phyloP scores from a whole-genome alignment of 345 rosid genomes.

The Arabis hirsuta region DNA sequence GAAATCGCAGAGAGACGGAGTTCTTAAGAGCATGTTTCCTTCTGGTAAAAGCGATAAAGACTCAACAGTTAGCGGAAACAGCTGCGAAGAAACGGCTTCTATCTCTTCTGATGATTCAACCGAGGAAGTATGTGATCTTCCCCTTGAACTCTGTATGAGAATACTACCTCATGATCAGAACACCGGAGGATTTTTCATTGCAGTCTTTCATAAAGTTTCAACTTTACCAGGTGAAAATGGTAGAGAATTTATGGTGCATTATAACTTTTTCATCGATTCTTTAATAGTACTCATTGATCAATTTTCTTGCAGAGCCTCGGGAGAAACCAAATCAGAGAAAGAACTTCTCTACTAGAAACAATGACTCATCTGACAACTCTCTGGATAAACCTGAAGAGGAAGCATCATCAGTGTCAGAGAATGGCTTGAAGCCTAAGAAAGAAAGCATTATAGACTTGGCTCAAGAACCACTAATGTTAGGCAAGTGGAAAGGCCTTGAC shows the following conservation, averaged over 20 bases:
- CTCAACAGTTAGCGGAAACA: neutral
- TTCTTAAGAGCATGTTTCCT: constrained; percentile 85
- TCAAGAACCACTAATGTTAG: constrained; percentile 35
- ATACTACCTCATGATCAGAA: constrained; percentile 97
- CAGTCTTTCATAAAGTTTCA: constrained; percentile 76
- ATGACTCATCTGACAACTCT: constrained; percentile 42
- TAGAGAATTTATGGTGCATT: neutral
- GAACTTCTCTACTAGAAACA: constrained; percentile 35
- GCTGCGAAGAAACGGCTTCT: constrained; percentile 28
- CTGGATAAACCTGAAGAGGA: constrained; percentile 46
- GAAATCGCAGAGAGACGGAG: constrained; percentile 55
- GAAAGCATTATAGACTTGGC: constrained; percentile 17
- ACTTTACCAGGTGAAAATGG: constrained; percentile 65
- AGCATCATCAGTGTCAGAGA: constrained; percentile 45
- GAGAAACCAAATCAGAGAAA: constrained; percentile 46
- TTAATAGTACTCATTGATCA: neutral
- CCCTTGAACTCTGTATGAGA: constrained; percentile 87
- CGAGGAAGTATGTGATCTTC: constrained; percentile 73
- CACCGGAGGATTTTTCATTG: constrained; percentile 91
- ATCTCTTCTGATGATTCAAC: constrained; percentile 40
- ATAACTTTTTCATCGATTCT: neutral
- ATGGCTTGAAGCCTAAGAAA: constrained; percentile 30
- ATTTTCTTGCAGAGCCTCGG: constrained; percentile 48
- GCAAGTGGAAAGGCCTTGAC: constrained; percentile 45
- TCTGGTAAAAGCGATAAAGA: constrained; percentile 54